These are phyloP conservation scores for Gaultheria prostrata DNA, from an alignment of 148 eudicot genomes.

Conservation along the genomic window DNA sequence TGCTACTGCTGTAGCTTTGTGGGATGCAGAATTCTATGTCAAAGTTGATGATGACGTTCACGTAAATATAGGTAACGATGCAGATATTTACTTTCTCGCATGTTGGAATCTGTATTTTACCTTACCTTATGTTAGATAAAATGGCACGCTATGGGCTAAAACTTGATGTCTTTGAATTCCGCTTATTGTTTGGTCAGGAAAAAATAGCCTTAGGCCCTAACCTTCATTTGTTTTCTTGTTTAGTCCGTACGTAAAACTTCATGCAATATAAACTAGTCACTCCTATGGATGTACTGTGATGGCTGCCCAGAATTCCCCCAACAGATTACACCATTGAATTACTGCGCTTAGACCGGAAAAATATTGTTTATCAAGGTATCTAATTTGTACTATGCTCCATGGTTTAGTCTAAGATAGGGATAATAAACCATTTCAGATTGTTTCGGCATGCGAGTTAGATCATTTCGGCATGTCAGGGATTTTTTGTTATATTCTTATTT, in stretches of 20 bases:
- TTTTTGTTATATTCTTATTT: background rate
- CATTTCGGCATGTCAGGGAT: background rate
- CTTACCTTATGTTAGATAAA: background rate
- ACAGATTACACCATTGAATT: constrained; percentile 1
- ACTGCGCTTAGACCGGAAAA: background rate
- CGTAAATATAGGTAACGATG: constrained; percentile 73
- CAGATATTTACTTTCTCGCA: background rate
- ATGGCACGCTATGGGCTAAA: background rate
- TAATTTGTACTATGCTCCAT: background rate
- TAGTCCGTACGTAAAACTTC: background rate
- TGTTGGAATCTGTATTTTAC: background rate
- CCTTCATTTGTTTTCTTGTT: background rate
- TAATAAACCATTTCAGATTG: background rate
- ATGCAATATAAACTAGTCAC: background rate
- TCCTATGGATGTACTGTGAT: background rate
- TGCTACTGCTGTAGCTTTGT: constrained; percentile 68
- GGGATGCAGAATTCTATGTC: constrained; percentile 89
- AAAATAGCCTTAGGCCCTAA: background rate
- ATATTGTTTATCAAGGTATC: background rate
- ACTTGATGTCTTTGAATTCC: background rate
- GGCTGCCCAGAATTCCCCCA: background rate
- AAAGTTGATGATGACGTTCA: constrained; percentile 90
- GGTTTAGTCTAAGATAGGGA: background rate
- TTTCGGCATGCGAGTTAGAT: background rate
- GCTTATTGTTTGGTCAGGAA: background rate